Base-by-base conservation (phyloP, 75 land plant genomes). In the Picea glauca region DNA sequence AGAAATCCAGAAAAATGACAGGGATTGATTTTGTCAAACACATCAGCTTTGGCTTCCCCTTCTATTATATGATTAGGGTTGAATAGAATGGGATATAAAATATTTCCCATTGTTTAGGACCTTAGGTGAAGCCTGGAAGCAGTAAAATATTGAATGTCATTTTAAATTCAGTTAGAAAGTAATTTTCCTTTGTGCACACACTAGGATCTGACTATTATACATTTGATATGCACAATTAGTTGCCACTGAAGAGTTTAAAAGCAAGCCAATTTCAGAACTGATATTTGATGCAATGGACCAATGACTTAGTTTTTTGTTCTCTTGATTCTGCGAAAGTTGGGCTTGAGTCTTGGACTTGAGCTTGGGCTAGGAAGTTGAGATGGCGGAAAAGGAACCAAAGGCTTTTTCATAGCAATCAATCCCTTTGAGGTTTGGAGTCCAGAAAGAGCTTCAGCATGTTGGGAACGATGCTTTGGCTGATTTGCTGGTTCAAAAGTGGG, bases 301-400 rank as follows among this genome's bases (percentile, higher is more conserved):
- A 38, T 66, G n/a, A 20, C 13, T 70, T n/a, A 70, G 23, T 70
- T 70, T 70, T 70, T 70, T n/a, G 74, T 84, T 74, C 85, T 84
- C 79, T 86, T 91, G 2, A 79, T 46, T 72, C 83, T 84, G 75
- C 87, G 84, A 60, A 91, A 91, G 72, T 70, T 81, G 21, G 93
- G 88, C 70, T 85, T 91, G 68, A 91, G 66, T 32, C 80, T 86
- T 26, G 76, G 57, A 40, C 58, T 77, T 3, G 64, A 23, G 40
- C 56, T 50, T 33, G 38, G 58, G 15, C 18, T 79, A 40, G 66
- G 23, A 38, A 58, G 58, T 38, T 58, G 60, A 21, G 20, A 77
- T 26, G 78, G 73, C 30, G 80, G 63, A 26, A 77, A 63, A 14
- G 86, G 88, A 5, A 86, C 30, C 61, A 87, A 62, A 61, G 87